Conservation (phyloP, 1,284 basidiomycete species). For the Cryptococcus neoformans region DNA sequence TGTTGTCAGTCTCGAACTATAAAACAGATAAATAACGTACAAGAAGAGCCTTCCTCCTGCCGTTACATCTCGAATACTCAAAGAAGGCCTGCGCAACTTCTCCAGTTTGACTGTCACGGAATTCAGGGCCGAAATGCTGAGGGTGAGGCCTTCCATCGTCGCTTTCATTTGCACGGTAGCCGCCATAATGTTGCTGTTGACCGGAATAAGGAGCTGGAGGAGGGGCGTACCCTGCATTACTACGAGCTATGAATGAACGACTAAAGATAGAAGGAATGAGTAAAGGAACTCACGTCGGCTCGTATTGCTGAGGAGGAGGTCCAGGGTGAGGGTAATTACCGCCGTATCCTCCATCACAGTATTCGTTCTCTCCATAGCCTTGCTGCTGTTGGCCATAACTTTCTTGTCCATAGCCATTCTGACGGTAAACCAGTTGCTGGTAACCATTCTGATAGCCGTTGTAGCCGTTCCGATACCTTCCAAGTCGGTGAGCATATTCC, state of each 20-base stretch:
- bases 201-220: constrained; percentile 4
- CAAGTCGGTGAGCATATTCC: no score
- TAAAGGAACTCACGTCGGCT: constrained; percentile 6
- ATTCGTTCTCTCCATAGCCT: neutral
- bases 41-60: constrained; percentile 36
- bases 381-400: neutral
- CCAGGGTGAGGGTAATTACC: neutral
- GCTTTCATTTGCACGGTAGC: neutral
- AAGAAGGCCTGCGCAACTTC: constrained; percentile 61
- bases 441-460: neutral
- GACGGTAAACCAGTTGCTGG: neutral
- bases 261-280: neutral
- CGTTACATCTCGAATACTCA: constrained; percentile 75
- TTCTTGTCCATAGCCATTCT: neutral
- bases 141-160: constrained; percentile 8
- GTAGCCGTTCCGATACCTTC: neutral
- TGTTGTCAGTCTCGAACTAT: neutral
- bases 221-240: constrained; percentile 12
- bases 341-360: neutral
- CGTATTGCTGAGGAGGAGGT: constrained; percentile 8
- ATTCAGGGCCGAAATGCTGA: constrained; percentile 67
- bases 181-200: neutral
- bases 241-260: neutral
- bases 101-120: constrained; percentile 29
- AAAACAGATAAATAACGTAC: constrained; percentile 11